Base-by-base conservation (phyloP, 768 basidiomycete genomes). In the Suillus luteus region DNA sequence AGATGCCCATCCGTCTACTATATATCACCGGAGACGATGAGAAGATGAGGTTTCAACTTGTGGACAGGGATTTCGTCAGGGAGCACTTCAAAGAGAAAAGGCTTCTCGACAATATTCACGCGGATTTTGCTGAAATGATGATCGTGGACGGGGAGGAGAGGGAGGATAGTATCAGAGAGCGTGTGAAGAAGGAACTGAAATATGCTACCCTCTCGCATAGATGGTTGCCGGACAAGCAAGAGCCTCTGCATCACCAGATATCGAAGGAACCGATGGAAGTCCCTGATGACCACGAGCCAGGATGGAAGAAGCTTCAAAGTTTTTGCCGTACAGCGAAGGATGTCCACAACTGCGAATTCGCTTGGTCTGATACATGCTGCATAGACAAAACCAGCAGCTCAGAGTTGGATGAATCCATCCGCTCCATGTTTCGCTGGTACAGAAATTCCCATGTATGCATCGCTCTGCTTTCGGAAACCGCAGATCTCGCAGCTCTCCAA, bases 381-480 rank as follows among this genome's bases (percentile, higher is more conserved):
- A 66, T 69, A 44, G 51, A 70, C 63, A 70, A 66, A 41, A 22
- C 11, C 12, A 70, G 69, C 59, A 70, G 69, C 58, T 24, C 69
- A 14, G 69, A 70, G 33, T 59, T 68, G 40, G 65, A 66, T 7
- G 69, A 70, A 52, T 63, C 69, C 46, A 66, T 70, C 27, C 63
- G 65, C n/a, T 69, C 69, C 10, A 70, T 70, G 69, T 70, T 66
- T 59, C 51, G 41, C 31, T 70, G 69, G 69, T 70, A 70, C 60
- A 55, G 62, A 15, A 62, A 66, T 35, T 54, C 69, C 3, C 19
- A 63, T 15, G 41, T 68, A 11, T 70, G 68, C 59, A 55, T 63
- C 49, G 68, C 59, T 11, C 55, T 68, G 55, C 51, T 70, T 17
- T 59, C 27, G n/a, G 59, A 61, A 12, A 43, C 33, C 2, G 62